Conservation (phyloP, 257 asterid species). For the Mentha longifolia region DNA sequence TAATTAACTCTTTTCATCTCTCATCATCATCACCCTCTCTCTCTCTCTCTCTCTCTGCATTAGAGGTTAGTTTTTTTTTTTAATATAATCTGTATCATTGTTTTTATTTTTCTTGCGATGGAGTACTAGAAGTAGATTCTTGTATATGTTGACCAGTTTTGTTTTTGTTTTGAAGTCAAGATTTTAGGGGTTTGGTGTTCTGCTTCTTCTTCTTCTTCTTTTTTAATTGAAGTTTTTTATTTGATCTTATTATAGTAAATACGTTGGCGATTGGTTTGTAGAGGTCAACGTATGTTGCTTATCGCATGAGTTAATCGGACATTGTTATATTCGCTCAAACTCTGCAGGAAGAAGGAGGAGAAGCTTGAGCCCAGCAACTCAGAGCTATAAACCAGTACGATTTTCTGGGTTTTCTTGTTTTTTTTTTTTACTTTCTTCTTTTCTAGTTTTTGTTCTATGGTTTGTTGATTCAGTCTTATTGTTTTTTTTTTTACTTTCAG, state of each 20-base stretch:
- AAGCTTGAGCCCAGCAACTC: constrained; percentile 18
- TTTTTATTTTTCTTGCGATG: background rate
- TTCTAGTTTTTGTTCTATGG: background rate
- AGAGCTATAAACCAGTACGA: constrained; percentile 1
- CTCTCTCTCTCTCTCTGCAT: too few species aligned
- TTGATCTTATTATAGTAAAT: constrained; percentile 1
- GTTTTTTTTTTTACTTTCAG: background rate
- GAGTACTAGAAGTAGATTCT: constrained; percentile 19
- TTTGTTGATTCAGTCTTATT: background rate
- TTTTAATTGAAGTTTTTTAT: background rate
- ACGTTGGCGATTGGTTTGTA: constrained; percentile 24
- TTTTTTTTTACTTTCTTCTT: background rate
- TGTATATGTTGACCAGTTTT: constrained; percentile 19
- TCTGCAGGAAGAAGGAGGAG: constrained; percentile 35
- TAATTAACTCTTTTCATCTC: background rate
- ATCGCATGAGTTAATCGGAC: constrained; percentile 29
- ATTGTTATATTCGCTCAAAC: constrained; percentile 31
- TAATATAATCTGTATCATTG: background rate
- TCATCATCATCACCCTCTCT: constrained; percentile 8
- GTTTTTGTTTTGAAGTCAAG: constrained; percentile 29
- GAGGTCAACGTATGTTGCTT: constrained; percentile 38
- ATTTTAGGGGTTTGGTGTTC: constrained; percentile 27
- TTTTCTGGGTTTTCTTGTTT: constrained; percentile 16
- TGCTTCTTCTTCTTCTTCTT: background rate
- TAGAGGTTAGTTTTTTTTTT: constrained; percentile 28